Percentiles rank a stretch among this genome's conserved stretches.
Evolutionary conservation across 768 basidiomycete species (phyloP).

Genomic region (Serendipita indica): DNA sequence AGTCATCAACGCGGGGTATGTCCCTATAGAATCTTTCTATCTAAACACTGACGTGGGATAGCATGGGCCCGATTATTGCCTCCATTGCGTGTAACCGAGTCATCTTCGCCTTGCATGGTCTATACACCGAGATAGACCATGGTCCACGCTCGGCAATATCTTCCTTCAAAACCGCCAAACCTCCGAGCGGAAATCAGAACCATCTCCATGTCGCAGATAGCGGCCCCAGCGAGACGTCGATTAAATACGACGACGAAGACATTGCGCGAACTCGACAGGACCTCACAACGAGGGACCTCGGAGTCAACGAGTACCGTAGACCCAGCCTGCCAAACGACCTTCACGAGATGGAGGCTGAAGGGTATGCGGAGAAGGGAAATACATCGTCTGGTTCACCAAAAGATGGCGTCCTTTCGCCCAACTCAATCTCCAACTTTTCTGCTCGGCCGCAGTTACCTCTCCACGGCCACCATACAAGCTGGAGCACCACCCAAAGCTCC

Average conservation of each 20-base stretch:
- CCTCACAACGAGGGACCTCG: neutral
- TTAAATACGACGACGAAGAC: neutral
- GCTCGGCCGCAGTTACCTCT: no score
- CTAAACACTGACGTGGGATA: no score
- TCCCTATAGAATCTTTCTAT: no score
- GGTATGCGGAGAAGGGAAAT: no score
- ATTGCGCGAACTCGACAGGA: conserved; percentile 7
- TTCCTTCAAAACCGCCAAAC: neutral
- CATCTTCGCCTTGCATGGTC: conserved; percentile 2
- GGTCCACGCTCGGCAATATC: neutral
- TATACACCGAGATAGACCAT: neutral
- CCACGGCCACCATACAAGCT: no score
- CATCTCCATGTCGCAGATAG: neutral
- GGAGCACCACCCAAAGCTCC: no score
- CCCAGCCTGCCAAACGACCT: no score
- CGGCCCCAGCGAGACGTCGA: neutral
- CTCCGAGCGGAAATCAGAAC: neutral
- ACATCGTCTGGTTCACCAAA: no score
- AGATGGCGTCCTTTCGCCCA: no score
- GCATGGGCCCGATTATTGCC: neutral
- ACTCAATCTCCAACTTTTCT: no score
- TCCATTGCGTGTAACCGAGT: conserved; percentile 9
- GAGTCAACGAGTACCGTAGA: neutral
- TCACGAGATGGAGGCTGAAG: no score
- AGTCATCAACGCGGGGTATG: neutral